Evolutionary conservation across 2,329 filamentous ascomycete genomes (phyloP).

Genomic region (Sordariomycetes sp.): DNA sequence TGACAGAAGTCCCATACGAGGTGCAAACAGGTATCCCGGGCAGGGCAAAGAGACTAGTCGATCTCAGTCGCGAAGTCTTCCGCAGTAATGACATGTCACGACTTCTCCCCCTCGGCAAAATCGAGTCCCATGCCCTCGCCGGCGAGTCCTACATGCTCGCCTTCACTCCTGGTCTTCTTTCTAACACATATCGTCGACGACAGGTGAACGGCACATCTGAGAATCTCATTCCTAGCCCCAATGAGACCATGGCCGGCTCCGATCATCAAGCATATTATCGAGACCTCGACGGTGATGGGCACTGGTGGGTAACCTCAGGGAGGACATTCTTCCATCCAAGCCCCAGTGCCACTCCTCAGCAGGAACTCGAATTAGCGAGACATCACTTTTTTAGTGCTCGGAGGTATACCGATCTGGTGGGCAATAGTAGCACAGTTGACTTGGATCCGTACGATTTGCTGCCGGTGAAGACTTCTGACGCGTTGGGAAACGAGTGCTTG

Average conservation of each 20-base stretch:
- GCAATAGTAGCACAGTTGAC: background rate
- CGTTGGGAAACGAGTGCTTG: too few relatives aligned
- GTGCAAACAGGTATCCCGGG: background rate
- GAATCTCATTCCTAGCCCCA: too few relatives aligned
- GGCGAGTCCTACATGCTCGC: too few relatives aligned
- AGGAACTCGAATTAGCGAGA: background rate
- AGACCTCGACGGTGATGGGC: background rate
- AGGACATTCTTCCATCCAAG: background rate
- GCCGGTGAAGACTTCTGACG: too few relatives aligned
- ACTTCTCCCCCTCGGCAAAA: background rate
- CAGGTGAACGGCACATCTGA: too few relatives aligned
- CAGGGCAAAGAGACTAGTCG: background rate
- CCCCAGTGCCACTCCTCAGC: background rate
- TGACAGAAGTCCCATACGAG: background rate
- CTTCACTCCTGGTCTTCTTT: too few relatives aligned
- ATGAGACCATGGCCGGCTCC: too few relatives aligned
- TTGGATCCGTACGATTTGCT: too few relatives aligned
- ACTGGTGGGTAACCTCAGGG: conserved; percentile 1
- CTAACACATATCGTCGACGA: too few relatives aligned
- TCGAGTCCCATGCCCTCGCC: background rate
- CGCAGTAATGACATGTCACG: background rate
- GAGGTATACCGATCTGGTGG: background rate
- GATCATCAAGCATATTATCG: too few relatives aligned
- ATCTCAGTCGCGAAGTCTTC: background rate
- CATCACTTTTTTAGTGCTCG: background rate